phyloP scores from a whole-genome alignment of 108 stramenopile genomes.

The Parietichytrium sp. region DNA sequence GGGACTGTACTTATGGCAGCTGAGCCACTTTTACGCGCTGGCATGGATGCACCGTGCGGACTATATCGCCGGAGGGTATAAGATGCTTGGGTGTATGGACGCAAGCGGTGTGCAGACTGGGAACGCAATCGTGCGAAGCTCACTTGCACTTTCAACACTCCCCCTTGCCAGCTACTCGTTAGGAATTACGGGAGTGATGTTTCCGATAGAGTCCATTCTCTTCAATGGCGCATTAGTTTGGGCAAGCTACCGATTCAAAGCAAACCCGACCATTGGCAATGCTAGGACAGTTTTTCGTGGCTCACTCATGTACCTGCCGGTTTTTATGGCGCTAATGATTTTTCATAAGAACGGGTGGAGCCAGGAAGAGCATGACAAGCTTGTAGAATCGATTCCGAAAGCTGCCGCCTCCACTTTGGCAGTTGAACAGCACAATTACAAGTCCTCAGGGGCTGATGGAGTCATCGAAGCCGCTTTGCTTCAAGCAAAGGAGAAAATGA shows the following conservation, averaged over 20 bases:
- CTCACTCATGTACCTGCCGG: slow-evolving; percentile 93
- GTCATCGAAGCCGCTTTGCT: too few relatives aligned
- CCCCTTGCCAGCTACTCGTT: slow-evolving; percentile 73
- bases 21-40: slow-evolving; percentile 98
- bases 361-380: too few relatives aligned
- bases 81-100: slow-evolving; percentile 77
- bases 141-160: slow-evolving; percentile 75
- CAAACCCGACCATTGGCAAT: slow-evolving; percentile 82
- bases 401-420: too few relatives aligned
- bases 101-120: slow-evolving; percentile 77
- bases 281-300: slow-evolving; percentile 89
- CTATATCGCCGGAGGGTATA: slow-evolving; percentile 69
- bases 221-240: slow-evolving; percentile 65
- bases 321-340: slow-evolving; percentile 81
- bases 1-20: slow-evolving; percentile 85
- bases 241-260: slow-evolving; percentile 73
- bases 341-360: slow-evolving; percentile 75
- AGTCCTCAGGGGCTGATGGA: too few relatives aligned
- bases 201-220: slow-evolving; percentile 82
- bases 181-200: slow-evolving; percentile 90
- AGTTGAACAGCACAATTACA: too few relatives aligned
- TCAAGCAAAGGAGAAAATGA: too few relatives aligned
- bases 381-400: too few relatives aligned
- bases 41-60: slow-evolving; percentile 83
- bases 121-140: slow-evolving; percentile 73